Evolutionary conservation across 1,284 basidiomycete genomes (phyloP).

Genomic region (Mycosarcoma mackinlayi): DNA sequence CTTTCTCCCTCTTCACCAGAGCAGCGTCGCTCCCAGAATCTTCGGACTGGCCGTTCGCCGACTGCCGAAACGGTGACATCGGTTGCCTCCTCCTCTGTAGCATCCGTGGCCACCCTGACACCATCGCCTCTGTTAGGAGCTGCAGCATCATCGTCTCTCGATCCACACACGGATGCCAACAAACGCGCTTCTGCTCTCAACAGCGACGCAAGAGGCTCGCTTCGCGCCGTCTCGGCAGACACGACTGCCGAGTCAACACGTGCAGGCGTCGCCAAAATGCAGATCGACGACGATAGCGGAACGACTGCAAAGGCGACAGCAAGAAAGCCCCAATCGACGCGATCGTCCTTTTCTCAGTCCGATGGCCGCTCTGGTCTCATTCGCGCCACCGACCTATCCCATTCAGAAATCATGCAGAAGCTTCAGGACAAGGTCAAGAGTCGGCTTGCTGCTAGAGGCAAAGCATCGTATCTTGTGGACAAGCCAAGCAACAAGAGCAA

Average conservation of each 20-base stretch:
- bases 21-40: slow-evolving; percentile 2
- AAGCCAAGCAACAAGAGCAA: neutral
- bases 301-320: neutral
- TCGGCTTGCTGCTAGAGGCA: slow-evolving; percentile 38
- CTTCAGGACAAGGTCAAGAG: slow-evolving; percentile 43
- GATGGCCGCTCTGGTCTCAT: slow-evolving; percentile 22
- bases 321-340: slow-evolving; percentile 17
- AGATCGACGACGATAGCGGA: slow-evolving; percentile 29
- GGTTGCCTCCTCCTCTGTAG: slow-evolving; percentile 15
- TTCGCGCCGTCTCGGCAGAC: slow-evolving; percentile 22
- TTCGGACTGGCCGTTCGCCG: slow-evolving; percentile 13
- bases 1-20: slow-evolving; percentile 32
- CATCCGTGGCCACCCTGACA: slow-evolving; percentile 15
- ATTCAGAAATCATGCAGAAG: slow-evolving; percentile 45
- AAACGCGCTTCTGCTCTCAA: slow-evolving; percentile 2
- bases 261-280: slow-evolving; percentile 36
- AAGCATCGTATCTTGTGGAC: neutral
- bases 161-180: slow-evolving; percentile 4
- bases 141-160: neutral
- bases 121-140: slow-evolving; percentile 26
- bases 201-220: slow-evolving; percentile 3
- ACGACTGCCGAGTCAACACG: slow-evolving; percentile 28
- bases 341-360: slow-evolving; percentile 25
- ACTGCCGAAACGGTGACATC: slow-evolving; percentile 23
- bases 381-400: slow-evolving; percentile 30